Conservation (phyloP, 352 stramenopile genomes). For the Pythium vanterpoolii region DNA sequence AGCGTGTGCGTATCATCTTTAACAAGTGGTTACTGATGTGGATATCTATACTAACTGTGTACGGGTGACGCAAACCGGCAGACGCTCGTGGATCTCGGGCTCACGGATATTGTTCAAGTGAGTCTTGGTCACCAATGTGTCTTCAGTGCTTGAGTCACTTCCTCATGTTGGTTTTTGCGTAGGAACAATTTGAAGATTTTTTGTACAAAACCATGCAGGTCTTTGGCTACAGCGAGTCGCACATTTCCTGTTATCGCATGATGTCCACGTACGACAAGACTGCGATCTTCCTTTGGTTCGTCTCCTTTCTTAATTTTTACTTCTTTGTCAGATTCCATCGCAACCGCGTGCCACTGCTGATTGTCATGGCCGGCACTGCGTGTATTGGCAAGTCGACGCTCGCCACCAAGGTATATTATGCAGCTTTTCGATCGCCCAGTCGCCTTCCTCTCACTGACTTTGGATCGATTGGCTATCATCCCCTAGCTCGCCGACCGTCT, state of each 20-base stretch:
- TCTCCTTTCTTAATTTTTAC: not conserved
- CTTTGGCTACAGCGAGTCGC: constrained; percentile 81
- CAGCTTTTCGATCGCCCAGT: not conserved
- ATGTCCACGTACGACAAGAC: constrained; percentile 62
- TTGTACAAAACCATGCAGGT: constrained; percentile 90
- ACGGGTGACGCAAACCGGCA: constrained; percentile 15
- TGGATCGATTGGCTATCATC: not conserved
- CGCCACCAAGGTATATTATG: constrained; percentile 67
- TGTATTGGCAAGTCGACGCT: constrained; percentile 87
- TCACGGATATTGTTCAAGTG: constrained; percentile 83
- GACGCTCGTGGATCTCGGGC: constrained; percentile 82
- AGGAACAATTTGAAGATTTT: constrained; percentile 90
- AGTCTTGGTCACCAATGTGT: not conserved
- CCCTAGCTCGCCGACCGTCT: constrained; percentile 74
- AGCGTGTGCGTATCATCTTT: constrained; percentile 44
- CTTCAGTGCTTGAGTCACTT: too few relatives aligned
- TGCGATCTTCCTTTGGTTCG: not conserved
- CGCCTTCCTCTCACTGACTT: not conserved
- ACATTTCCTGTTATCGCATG: constrained; percentile 86
- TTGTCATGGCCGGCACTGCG: constrained; percentile 77
- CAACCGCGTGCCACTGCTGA: constrained; percentile 79
- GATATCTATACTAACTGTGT: constrained; percentile 7
- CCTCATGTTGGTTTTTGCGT: not conserved
- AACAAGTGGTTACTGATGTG: not conserved
- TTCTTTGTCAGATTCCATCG: constrained; percentile 60